A percentile compares a stretch with the other conserved stretches of the same genome.
Conservation (phyloP, 2,329 filamentous ascomycete genomes). For the Blastomyces gilchristii region DNA sequence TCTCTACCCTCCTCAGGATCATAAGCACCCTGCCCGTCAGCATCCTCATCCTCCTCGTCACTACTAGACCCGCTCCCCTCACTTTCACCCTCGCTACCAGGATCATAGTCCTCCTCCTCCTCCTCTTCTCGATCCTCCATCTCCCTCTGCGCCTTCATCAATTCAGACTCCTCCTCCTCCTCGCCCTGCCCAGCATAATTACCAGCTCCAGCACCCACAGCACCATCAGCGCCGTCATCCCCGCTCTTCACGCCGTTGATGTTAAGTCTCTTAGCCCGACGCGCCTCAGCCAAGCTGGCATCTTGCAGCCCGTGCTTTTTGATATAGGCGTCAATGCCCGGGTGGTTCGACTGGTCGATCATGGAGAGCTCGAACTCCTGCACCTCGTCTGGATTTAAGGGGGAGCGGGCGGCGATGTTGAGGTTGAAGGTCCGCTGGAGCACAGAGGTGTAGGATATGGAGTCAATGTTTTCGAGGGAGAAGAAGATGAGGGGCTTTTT, state of each 20-base stretch:
- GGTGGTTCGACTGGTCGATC: constrained; percentile 54
- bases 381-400: constrained; percentile 27
- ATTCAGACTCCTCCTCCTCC: constrained; percentile 46
- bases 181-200: constrained; percentile 19
- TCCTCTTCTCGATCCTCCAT: constrained; percentile 41
- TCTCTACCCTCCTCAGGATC: constrained; percentile 25
- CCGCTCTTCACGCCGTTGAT: constrained; percentile 32
- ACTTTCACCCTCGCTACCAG: constrained; percentile 40
- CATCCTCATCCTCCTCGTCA: constrained; percentile 31
- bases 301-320: constrained; percentile 53
- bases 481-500: constrained; percentile 57
- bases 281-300: constrained; percentile 50
- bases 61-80: constrained; percentile 38
- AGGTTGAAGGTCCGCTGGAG: constrained; percentile 58
- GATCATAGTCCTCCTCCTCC: constrained; percentile 43
- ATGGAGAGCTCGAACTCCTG: constrained; percentile 55
- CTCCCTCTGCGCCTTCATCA: constrained; percentile 49
- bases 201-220: constrained; percentile 17
- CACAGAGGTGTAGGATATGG: constrained; percentile 54
- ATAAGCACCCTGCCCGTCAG: constrained; percentile 10
- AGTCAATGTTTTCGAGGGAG: constrained; percentile 48
- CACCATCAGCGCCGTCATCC: constrained; percentile 15
- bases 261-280: constrained; percentile 51
- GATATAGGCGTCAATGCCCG: constrained; percentile 52
- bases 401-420: constrained; percentile 41